Conservation (phyloP, 1,284 basidiomycete species). For the Cryptococcus jaspeensis region DNA sequence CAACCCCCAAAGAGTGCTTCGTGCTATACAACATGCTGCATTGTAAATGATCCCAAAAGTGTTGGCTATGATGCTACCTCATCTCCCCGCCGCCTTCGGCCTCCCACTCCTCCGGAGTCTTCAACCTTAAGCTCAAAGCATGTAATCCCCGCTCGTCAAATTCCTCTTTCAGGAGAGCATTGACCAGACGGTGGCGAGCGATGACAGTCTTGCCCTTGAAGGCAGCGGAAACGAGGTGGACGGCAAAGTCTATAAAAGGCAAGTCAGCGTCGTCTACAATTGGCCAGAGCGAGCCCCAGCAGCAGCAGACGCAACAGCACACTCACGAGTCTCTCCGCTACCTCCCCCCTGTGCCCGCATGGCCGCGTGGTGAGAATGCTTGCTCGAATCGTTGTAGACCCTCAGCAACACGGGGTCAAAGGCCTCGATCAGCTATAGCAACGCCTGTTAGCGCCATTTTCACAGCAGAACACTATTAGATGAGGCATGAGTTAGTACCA, state of each 20-base stretch:
- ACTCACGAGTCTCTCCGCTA: conserved; percentile 51
- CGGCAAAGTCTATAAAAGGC: conserved; percentile 44
- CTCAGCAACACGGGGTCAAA: conserved; percentile 45
- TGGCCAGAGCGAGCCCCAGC: neutral
- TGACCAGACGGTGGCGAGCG: conserved; percentile 51
- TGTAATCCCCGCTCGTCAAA: conserved; percentile 51
- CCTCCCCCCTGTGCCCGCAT: conserved; percentile 50
- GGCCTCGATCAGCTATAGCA: conserved; percentile 39
- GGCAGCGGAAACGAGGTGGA: conserved; percentile 45
- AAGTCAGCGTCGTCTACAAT: neutral
- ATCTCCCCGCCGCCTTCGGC: conserved; percentile 33
- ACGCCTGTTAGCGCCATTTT: neutral
- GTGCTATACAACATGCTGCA: neutral
- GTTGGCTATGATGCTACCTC: neutral
- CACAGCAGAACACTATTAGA: neutral
- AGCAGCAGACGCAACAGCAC: neutral
- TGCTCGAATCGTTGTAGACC: conserved; percentile 49
- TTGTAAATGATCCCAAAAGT: neutral
- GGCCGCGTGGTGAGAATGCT: conserved; percentile 49
- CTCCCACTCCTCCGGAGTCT: conserved; percentile 51
- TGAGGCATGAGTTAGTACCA: neutral
- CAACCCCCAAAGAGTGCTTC: too few relatives aligned
- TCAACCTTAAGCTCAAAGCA: conserved; percentile 48
- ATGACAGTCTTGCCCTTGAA: conserved; percentile 48
- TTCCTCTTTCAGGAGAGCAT: conserved; percentile 49